Conservation (phyloP, 805 yeast species). For the Monosporozyma solicola region DNA sequence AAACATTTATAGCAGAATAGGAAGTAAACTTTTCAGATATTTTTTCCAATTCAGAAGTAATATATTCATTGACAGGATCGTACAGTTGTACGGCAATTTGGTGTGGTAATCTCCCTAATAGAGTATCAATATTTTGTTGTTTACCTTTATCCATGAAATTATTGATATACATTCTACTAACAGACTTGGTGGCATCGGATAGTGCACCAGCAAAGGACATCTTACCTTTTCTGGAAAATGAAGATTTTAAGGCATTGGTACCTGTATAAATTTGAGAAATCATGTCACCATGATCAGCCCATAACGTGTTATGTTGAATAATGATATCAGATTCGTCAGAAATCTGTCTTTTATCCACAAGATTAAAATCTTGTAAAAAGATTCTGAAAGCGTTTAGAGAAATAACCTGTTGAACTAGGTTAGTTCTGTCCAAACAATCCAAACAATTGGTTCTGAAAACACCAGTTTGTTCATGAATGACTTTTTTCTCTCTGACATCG, state of each 20-base stretch:
- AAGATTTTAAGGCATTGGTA: conserved; percentile 91
- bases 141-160: conserved; percentile 88
- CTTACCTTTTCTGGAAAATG: conserved; percentile 89
- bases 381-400: conserved; percentile 61
- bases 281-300: conserved; percentile 99
- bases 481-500: conserved; percentile 47
- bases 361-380: conserved; percentile 37
- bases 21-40: conserved; percentile 47
- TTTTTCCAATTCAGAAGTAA: conserved; percentile 47
- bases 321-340: conserved; percentile 45
- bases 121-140: conserved; percentile 79
- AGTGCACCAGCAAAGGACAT: conserved; percentile 95
- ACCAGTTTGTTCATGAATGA: conserved; percentile 74
- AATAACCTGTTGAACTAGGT: conserved; percentile 76
- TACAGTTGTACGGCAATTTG: conserved; percentile 64
- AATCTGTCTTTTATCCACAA: conserved; percentile 18
- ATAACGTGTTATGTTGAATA: conserved; percentile 70
- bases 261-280: conserved; percentile 94
- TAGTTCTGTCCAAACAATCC: conserved; percentile 92
- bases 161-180: conserved; percentile 89
- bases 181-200: conserved; percentile 95
- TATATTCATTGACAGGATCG: conserved; percentile 84
- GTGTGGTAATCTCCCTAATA: conserved; percentile 72
- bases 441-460: conserved; percentile 89
- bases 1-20: conserved; percentile 49